phyloP scores from a whole-genome alignment of 768 basidiomycete species.

The Cyclocybe aegerita region DNA sequence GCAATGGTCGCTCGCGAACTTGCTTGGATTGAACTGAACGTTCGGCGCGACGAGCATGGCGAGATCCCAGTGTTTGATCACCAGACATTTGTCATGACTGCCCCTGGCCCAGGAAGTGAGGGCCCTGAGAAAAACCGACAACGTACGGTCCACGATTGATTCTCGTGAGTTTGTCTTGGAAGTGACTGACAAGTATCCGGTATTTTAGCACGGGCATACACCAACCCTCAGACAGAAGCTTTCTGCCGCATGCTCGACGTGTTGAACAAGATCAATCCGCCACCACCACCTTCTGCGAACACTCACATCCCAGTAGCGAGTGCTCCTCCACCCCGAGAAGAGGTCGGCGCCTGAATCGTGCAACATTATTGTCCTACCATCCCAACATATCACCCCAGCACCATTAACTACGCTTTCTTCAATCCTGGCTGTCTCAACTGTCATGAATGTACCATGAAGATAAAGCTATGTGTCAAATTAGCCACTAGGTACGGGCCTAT shows the following conservation, averaged over 20 bases:
- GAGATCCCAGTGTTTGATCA: conserved; percentile 47
- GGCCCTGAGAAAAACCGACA: conserved; percentile 29
- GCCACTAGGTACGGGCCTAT: background rate
- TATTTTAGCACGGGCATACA: conserved; percentile 66
- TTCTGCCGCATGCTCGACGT: conserved; percentile 81
- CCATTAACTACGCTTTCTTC: background rate
- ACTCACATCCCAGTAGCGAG: too few species aligned
- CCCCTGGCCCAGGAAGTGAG: conserved; percentile 49
- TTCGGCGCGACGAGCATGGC: conserved; percentile 35
- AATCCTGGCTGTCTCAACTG: background rate
- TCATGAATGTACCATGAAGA: background rate
- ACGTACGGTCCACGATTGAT: conserved; percentile 29
- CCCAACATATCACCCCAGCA: background rate
- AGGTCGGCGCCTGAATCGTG: background rate
- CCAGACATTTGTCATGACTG: conserved; percentile 71
- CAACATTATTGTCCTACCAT: background rate
- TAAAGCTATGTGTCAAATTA: background rate
- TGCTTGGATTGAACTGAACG: conserved; percentile 66
- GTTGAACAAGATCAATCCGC: conserved; percentile 58
- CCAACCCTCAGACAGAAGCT: conserved; percentile 87
- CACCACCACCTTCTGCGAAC: conserved; percentile 6
- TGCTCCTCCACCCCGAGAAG: too few species aligned
- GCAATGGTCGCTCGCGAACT: conserved; percentile 57
- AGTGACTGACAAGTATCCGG: conserved; percentile 18
- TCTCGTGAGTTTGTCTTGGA: conserved; percentile 8